Evolutionary conservation across 768 basidiomycete species (phyloP), one percentile per base, ranked within the genome.

Genomic region (Boletus rubroflammeus): DNA sequence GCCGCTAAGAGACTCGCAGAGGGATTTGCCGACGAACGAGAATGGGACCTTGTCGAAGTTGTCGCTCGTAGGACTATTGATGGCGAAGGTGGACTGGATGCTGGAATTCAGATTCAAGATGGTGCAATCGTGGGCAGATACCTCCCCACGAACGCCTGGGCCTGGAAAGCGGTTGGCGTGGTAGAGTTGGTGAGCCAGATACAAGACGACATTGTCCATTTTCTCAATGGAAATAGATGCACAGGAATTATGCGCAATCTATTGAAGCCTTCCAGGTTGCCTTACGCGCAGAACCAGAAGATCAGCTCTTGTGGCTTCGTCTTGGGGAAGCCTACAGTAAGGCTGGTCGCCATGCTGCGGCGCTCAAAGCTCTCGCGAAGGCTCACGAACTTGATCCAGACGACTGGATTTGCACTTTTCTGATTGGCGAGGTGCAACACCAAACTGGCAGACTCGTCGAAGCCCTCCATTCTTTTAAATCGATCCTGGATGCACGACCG

Each of bases 21-120:
- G 61, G 88, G 90, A 3, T 98, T 98, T 68, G 93, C 95, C 0
- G 85, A 93, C 52, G 90, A 97, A 58, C 79, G 83, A 50, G 96
- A 97, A 66, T 98, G 97, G 97, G 90, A 94, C 64, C 77, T 97
- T 6, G 95, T 97, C 3, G 92, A 98, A 58, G 85, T 95, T 5
- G 86, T 99, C n/a, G 93, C 96, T 2, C 82, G 86, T 38, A 77
- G 97, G 48, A 89, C 93, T 0, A 95, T 98, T 54, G 92, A 94
- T 43, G 95, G 93, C 17, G 94, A 98, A 75, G 93, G 93, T 29
- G 92, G 90, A 9, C 63, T 85, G 25, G 79, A 82, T 58, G 83
- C 81, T 23, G 85, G 78, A 13, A 72, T 81, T 46, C 77, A 73
- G 59, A 71, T 62, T 50, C 73, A 76, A 8, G 78, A 79, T 45